Percentiles rank a stretch among this genome's conserved stretches.
Evolutionary conservation across 1,139 yeast genomes (phyloP).

Genomic region (Oligophagozyma castellii): DNA sequence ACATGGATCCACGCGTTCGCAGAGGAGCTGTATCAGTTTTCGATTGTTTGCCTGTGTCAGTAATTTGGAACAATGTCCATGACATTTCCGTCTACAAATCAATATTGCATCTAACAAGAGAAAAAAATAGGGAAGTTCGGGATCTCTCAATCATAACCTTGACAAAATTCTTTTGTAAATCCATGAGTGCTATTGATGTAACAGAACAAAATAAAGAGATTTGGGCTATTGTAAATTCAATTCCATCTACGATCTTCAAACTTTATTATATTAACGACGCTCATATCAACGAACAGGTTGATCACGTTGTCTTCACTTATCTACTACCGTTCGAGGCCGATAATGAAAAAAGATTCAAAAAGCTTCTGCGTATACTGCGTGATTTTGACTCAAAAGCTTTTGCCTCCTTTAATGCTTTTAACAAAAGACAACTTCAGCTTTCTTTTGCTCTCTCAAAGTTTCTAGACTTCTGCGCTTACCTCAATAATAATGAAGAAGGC

Average conservation of each 20-base stretch:
- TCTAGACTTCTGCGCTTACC: slow-evolving; percentile 26
- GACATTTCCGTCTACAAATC: slow-evolving; percentile 37
- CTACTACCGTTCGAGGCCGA: slow-evolving; percentile 41
- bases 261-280: slow-evolving; percentile 65
- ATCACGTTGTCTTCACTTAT: slow-evolving; percentile 43
- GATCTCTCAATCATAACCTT: slow-evolving; percentile 42
- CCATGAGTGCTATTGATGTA: slow-evolving; percentile 13
- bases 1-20: slow-evolving; percentile 65
- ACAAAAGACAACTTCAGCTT: slow-evolving; percentile 52
- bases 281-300: slow-evolving; percentile 56
- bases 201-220: slow-evolving; percentile 22
- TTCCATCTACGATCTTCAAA: slow-evolving; percentile 56
- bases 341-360: slow-evolving; percentile 35
- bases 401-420: slow-evolving; percentile 54
- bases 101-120: slow-evolving; percentile 52
- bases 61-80: slow-evolving; percentile 33
- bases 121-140: slow-evolving; percentile 55
- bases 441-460: slow-evolving; percentile 27
- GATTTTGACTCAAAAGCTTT: slow-evolving; percentile 44
- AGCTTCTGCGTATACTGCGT: slow-evolving; percentile 38
- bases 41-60: slow-evolving; percentile 28
- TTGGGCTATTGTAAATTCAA: slow-evolving; percentile 33
- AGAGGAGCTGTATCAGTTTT: slow-evolving; percentile 42
- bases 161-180: slow-evolving; percentile 36
- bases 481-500: slow-evolving; percentile 16